Evolutionary conservation across 495 filamentous ascomycete species (phyloP), one percentile per base, ranked within the genome.

Genomic region (Amorphotheca resinae): DNA sequence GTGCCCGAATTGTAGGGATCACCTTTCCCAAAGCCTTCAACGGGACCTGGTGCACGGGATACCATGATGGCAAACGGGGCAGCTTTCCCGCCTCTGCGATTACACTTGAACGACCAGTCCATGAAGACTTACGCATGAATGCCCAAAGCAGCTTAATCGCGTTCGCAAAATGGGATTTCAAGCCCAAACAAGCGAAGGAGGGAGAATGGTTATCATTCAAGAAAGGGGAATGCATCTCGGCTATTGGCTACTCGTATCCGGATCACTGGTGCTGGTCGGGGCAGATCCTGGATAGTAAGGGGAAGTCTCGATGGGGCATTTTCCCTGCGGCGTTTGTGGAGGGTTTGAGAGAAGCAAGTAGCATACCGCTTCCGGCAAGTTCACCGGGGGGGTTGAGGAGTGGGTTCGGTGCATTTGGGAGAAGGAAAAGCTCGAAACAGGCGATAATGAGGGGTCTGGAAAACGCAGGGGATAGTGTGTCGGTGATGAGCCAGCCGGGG

Each of bases 221-320:
- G 14, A 66, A 64, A 47, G 62, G 63, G 7, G 65, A 70, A 31
- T 57, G 55, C 4, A 60, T 70, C 8, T 55, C 53, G 0, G 54
- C 61, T 46, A 58, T 70, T 14, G 50, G 51, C 4, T 69, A 43
- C 34, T 40, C 40, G 37, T 46, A 40, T 32, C 38, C 32, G 7
- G 42, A 68, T 34, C 62, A 66, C 28, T 70, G 67, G 67, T 67
- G 64, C 38, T 70, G 64, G 64, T 59, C 48, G 6, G 67, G 65
- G 3, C 61, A 52, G 32, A 67, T 62, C 33, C n/a, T n/a, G n/a
- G 59, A 53, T 33, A 33, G 12, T 3, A 15, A 15, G 31, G 4
- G 5, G 28, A 66, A 67, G 31, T 63, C 65, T 1, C 61, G 63
- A 42, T 58, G 51, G 37, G 67, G 67, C 0, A 45, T 66, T 4